phyloP scores from a whole-genome alignment of 306 rosid genomes.

The Begonia fuchsioides region DNA sequence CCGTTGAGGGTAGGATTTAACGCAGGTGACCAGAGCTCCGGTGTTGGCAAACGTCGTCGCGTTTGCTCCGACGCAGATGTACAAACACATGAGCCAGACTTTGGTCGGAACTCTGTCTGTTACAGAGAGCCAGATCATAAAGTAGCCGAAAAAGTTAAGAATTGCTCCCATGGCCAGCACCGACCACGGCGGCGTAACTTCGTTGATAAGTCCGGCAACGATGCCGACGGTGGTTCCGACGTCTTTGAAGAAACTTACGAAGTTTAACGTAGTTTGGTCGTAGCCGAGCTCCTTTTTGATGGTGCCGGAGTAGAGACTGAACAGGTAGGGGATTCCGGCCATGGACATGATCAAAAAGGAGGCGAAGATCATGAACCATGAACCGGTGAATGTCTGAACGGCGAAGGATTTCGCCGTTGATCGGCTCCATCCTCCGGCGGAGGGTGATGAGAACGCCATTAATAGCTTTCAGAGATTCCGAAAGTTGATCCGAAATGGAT shows the following conservation, averaged over 20 bases:
- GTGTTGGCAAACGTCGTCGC: conserved; percentile 23
- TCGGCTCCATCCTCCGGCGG: too few relatives aligned
- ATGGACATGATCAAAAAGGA: conserved; percentile 19
- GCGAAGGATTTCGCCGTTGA: background rate
- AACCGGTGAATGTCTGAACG: conserved; percentile 13
- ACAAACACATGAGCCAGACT: conserved; percentile 50
- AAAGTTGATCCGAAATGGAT: too few relatives aligned
- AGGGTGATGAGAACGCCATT: too few relatives aligned
- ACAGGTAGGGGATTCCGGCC: conserved; percentile 18
- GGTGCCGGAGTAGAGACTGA: conserved; percentile 10
- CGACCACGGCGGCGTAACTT: conserved; percentile 16
- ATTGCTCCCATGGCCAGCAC: conserved; percentile 23
- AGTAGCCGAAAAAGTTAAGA: conserved; percentile 48
- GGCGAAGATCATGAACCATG: conserved; percentile 23
- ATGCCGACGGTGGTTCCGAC: too few relatives aligned
- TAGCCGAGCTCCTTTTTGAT: too few relatives aligned
- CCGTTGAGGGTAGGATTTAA: too few relatives aligned
- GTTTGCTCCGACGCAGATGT: conserved; percentile 42
- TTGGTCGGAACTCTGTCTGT: conserved; percentile 18
- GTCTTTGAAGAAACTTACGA: too few relatives aligned
- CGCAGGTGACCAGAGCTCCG: too few relatives aligned
- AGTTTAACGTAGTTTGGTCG: too few relatives aligned
- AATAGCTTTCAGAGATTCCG: too few relatives aligned
- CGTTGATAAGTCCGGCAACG: too few relatives aligned
- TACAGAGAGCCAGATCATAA: conserved; percentile 41